Evolutionary conservation across 179 eudicot genomes (phyloP).

Genomic region (Heliamphora pulchella): DNA sequence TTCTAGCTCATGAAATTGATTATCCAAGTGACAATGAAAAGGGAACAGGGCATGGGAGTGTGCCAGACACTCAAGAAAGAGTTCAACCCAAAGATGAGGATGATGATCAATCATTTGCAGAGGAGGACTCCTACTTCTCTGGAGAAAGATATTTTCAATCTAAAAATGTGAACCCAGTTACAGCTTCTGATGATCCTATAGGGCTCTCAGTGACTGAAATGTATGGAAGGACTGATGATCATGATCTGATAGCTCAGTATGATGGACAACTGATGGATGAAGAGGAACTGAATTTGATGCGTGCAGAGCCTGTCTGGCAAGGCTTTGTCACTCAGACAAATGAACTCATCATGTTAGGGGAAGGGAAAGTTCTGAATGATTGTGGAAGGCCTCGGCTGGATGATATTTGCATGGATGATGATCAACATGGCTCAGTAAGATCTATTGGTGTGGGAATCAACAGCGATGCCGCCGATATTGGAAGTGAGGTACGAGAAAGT

Average conservation of each 20-base stretch:
- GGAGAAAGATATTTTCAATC: constrained; percentile 71
- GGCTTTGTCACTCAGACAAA: constrained; percentile 86
- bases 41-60: constrained; percentile 72
- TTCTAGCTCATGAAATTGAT: constrained; percentile 97
- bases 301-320: constrained; percentile 91
- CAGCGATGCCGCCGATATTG: constrained; percentile 86
- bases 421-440: constrained; percentile 90
- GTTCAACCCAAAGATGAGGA: constrained; percentile 71
- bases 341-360: constrained; percentile 74
- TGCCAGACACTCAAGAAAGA: constrained; percentile 70
- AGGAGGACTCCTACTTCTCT: constrained; percentile 91
- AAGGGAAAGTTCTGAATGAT: constrained; percentile 50
- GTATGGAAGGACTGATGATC: constrained; percentile 53
- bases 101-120: constrained; percentile 90
- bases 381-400: constrained; percentile 48
- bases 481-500: constrained; percentile 78
- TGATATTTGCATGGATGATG: constrained; percentile 68
- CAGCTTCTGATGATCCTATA: constrained; percentile 56
- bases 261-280: constrained; percentile 91
- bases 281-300: constrained; percentile 78
- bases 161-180: constrained; percentile 54
- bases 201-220: constrained; percentile 60
- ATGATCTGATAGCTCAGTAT: constrained; percentile 59
- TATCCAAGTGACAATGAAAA: constrained; percentile 99
- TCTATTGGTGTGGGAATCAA: constrained; percentile 98